These are phyloP conservation scores for Fragilaria crotonensis DNA, from an alignment of 108 stramenopile genomes.

Conservation along the genomic window DNA sequence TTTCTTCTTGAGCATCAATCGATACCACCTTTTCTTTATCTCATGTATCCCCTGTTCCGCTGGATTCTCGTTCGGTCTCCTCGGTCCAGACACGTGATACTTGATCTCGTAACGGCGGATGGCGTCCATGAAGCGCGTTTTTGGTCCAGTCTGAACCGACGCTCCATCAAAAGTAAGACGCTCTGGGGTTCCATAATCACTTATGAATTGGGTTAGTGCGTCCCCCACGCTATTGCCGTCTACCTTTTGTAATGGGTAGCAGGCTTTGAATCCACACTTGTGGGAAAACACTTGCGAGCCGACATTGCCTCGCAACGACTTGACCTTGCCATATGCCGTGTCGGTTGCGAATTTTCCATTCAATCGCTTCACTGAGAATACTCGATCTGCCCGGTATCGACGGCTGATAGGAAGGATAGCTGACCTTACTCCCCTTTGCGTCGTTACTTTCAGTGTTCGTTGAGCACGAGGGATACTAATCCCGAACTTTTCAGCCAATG, in stretches of 20 bases:
- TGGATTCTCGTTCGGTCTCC: too few species aligned
- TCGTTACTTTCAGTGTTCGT: constrained; percentile 13
- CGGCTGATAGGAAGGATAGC: constrained; percentile 15
- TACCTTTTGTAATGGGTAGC: too few species aligned
- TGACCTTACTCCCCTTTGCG: constrained; percentile 9
- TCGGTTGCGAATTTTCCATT: too few species aligned
- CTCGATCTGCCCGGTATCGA: constrained; percentile 21
- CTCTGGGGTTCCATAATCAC: constrained; percentile 1
- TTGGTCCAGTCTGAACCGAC: too few species aligned
- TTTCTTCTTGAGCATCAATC: background rate
- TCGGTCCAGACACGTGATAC: too few species aligned
- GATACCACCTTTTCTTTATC: constrained; percentile 4
- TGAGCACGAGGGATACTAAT: constrained; percentile 14
- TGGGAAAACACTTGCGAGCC: background rate
- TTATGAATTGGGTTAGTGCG: background rate
- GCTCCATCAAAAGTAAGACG: background rate
- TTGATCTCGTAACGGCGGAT: background rate
- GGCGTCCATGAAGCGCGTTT: constrained; percentile 3
- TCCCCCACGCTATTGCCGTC: too few species aligned
- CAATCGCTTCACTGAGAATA: background rate
- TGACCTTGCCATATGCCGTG: background rate
- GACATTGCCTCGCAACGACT: constrained; percentile 3
- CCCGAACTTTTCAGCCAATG: constrained; percentile 4
- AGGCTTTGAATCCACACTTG: too few species aligned
- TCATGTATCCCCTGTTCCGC: constrained; percentile 17